These are phyloP conservation scores for Starmerella asiatica DNA, from an alignment of 805 yeast genomes.

Conservation along the genomic window DNA sequence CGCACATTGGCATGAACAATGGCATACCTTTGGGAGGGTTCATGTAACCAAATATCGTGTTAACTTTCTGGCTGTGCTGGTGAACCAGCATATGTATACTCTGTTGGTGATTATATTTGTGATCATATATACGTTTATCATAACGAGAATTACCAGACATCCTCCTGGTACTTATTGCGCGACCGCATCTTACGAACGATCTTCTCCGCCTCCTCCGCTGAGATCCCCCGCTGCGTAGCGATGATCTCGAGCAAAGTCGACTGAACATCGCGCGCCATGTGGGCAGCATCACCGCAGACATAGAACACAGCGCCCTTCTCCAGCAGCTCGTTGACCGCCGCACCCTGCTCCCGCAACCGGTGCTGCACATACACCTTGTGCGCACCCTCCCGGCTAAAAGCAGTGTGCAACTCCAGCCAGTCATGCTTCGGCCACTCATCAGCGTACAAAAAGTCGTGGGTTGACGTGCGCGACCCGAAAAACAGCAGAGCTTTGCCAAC, in stretches of 20 bases:
- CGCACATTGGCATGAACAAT: too few species aligned
- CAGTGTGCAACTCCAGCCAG: slow-evolving; percentile 49
- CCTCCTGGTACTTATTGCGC: slow-evolving; percentile 87
- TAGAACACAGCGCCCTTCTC: slow-evolving; percentile 70
- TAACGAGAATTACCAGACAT: slow-evolving; percentile 87
- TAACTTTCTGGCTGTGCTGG: too few species aligned
- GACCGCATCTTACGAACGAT: slow-evolving; percentile 65
- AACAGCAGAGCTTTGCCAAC: slow-evolving; percentile 67
- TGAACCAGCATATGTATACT: too few species aligned
- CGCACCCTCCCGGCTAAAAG: slow-evolving; percentile 67
- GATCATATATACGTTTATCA: too few species aligned
- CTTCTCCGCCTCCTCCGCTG: slow-evolving; percentile 58
- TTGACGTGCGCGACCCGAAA: slow-evolving; percentile 72
- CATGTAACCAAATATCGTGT: too few species aligned
- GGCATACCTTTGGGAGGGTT: too few species aligned
- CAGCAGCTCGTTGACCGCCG: slow-evolving; percentile 39
- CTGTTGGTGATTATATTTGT: too few species aligned
- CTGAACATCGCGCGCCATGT: slow-evolving; percentile 92
- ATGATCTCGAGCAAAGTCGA: slow-evolving; percentile 51
- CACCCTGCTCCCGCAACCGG: slow-evolving; percentile 39
- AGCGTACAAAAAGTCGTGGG: slow-evolving; percentile 69
- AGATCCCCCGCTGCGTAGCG: slow-evolving; percentile 45
- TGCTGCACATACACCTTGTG: slow-evolving; percentile 74
- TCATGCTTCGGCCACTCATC: slow-evolving; percentile 76
- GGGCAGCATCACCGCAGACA: slow-evolving; percentile 93